A percentile compares a stretch with the other conserved stretches of the same genome.
Conservation (phyloP, 1,284 basidiomycete species). For the Papiliotrema laurentii region DNA sequence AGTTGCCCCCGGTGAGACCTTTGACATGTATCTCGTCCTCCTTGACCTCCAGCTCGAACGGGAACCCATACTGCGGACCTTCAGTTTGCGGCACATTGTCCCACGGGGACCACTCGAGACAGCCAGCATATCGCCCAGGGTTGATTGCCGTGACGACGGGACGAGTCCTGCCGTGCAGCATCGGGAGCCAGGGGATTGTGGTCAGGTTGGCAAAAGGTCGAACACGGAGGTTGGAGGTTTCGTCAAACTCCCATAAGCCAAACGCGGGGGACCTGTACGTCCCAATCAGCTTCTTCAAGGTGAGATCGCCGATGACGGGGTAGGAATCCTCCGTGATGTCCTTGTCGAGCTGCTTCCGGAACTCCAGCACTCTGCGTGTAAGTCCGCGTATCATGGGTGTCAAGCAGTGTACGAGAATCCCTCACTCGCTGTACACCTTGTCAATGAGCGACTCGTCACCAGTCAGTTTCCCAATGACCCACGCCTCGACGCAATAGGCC, state of each 20-base stretch:
- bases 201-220: background rate
- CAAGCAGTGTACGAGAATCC: background rate
- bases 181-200: background rate
- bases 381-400: background rate
- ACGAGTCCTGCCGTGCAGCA: background rate
- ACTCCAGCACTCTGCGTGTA: background rate
- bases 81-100: background rate
- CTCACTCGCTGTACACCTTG: background rate
- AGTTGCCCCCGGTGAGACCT: background rate
- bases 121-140: background rate
- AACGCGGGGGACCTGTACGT: constrained; percentile 1
- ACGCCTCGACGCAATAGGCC: background rate
- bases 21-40: background rate
- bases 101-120: background rate
- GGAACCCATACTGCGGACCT: background rate
- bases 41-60: background rate
- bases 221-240: background rate
- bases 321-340: background rate
- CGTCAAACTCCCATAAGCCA: constrained; percentile 1
- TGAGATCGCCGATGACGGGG: background rate
- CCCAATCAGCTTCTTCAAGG: background rate
- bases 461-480: constrained; percentile 1
- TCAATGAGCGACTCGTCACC: background rate
- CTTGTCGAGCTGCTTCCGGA: background rate
- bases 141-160: background rate